Base-by-base conservation (phyloP, 768 basidiomycete genomes). In the Atractiella rhizophila region DNA sequence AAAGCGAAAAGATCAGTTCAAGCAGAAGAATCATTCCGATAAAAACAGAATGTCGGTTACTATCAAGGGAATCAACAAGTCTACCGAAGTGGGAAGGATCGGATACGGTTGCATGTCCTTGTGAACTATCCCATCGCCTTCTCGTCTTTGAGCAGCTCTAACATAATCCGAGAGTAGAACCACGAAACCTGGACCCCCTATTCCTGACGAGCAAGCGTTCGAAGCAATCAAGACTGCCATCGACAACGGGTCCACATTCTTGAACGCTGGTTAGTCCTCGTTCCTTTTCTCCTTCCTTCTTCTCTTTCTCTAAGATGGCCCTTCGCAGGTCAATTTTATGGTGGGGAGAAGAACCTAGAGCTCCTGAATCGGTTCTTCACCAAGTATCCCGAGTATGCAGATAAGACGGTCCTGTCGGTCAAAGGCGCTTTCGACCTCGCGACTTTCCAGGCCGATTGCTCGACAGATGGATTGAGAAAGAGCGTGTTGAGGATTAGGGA, bases 201-300 rank as follows among this genome's bases (percentile, higher is more conserved):
- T n/a, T n/a, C 58, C 68, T 2, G 72, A 76, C 42, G 70, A 70
- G 39, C 63, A 68, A 26, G 67, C 66, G 8, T 74, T 76, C 45
- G 68, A 65, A 18, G 60, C 69, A 2, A 73, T 76, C 59, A 69
- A 68, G 52, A 64, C 64, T 10, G 39, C 47, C 21, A 28, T 56
- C 33, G 42, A 48, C 24, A 35, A 19, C 24, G 53, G 53, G 6
- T 36, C 39, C 12, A 55, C 40, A 50, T 47, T 69, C 36, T 45
- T 72, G 47, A 70, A 70, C 49, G 64, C 62, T 50, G 66, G 68
- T 47, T 19, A 16, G 18, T 16, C 24, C 34, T 23, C 12, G 12
- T 6, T 20, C 21, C 20, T 18, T 31, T 23, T 19, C 32, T 24
- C 42, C 33, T 29, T 13, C 13, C 12, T n/a, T 21, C n/a, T 23